Evolutionary conservation across 495 filamentous ascomycete species (phyloP).

Genomic region (Amorphotheca resinae): DNA sequence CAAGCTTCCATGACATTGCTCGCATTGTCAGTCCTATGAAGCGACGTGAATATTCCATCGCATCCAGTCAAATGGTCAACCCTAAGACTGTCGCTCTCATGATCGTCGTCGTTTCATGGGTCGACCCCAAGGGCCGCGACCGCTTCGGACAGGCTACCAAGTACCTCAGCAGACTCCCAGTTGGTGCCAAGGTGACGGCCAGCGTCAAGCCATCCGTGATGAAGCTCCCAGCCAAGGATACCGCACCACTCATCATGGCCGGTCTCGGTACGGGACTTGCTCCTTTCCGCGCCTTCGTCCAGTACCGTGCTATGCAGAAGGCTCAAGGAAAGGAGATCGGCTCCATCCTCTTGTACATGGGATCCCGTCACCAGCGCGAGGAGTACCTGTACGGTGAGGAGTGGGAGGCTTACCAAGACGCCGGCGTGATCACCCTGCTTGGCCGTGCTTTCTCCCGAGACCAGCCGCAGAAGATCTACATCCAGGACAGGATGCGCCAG

Average conservation of each 20-base stretch:
- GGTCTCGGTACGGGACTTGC: conserved; percentile 96
- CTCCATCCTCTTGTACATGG: conserved; percentile 88
- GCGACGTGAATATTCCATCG: conserved; percentile 94
- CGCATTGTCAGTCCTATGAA: conserved; percentile 85
- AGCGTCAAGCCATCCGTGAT: conserved; percentile 92
- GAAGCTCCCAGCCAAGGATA: conserved; percentile 81
- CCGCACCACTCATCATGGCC: conserved; percentile 93
- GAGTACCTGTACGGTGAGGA: conserved; percentile 99
- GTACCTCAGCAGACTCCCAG: conserved; percentile 62
- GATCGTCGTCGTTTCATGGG: conserved; percentile 96
- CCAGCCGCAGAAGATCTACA: conserved; percentile 97
- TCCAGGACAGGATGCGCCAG: conserved; percentile 95
- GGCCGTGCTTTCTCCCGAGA: conserved; percentile 93
- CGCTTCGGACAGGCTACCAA: conserved; percentile 87
- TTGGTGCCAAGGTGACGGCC: conserved; percentile 70
- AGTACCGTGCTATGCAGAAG: conserved; percentile 96
- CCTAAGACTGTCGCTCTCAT: conserved; percentile 81
- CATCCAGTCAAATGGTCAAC: conserved; percentile 84
- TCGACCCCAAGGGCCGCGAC: conserved; percentile 73
- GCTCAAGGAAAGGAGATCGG: conserved; percentile 90
- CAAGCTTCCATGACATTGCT: conserved; percentile 79
- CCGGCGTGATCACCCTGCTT: conserved; percentile 87
- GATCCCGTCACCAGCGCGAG: conserved; percentile 90
- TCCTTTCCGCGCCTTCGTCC: conserved; percentile 95
- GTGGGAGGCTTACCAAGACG: conserved; percentile 96